Percentiles rank a stretch among this genome's conserved stretches.
These are phyloP conservation scores for Chlorociboria aeruginascens DNA, from an alignment of 495 filamentous ascomycete species.

Conservation along the genomic window DNA sequence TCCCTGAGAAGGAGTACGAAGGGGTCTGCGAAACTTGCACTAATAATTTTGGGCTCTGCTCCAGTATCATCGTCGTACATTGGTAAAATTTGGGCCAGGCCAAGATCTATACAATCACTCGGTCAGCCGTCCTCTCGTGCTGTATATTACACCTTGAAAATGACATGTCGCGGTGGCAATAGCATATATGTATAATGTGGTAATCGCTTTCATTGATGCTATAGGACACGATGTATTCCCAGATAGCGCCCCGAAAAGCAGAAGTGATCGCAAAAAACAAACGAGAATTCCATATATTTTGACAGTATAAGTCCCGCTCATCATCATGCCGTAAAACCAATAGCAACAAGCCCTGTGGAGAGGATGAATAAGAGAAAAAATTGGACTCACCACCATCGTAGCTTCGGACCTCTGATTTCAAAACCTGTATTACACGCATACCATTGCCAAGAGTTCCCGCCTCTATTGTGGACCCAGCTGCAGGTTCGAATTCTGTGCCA, in stretches of 20 bases:
- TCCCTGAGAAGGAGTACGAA: slow-evolving; percentile 78
- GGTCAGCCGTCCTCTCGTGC: slow-evolving; percentile 7
- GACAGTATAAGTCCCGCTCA: not conserved
- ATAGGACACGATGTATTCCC: slow-evolving; percentile 18
- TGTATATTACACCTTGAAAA: not conserved
- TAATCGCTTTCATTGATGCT: slow-evolving; percentile 22
- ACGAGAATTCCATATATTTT: not conserved
- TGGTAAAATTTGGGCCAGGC: slow-evolving; percentile 77
- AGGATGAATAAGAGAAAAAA: not conserved
- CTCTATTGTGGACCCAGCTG: slow-evolving; percentile 71
- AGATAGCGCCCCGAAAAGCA: slow-evolving; percentile 11
- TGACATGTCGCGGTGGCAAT: slow-evolving; percentile 9
- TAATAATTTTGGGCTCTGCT: slow-evolving; percentile 59
- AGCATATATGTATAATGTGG: slow-evolving; percentile 10
- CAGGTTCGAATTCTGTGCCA: slow-evolving; percentile 78
- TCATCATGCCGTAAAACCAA: not conserved
- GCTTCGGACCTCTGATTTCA: slow-evolving; percentile 70
- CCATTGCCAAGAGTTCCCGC: slow-evolving; percentile 63
- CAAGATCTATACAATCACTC: slow-evolving; percentile 48
- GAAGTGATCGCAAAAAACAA: slow-evolving; percentile 1
- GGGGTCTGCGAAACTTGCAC: slow-evolving; percentile 77
- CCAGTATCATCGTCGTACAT: slow-evolving; percentile 81
- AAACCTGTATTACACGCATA: slow-evolving; percentile 70
- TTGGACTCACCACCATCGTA: slow-evolving; percentile 69
- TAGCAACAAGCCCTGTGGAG: not conserved